Evolutionary conservation across 2,329 filamentous ascomycete genomes (phyloP).

Genomic region (Epichloe brachyelytri): DNA sequence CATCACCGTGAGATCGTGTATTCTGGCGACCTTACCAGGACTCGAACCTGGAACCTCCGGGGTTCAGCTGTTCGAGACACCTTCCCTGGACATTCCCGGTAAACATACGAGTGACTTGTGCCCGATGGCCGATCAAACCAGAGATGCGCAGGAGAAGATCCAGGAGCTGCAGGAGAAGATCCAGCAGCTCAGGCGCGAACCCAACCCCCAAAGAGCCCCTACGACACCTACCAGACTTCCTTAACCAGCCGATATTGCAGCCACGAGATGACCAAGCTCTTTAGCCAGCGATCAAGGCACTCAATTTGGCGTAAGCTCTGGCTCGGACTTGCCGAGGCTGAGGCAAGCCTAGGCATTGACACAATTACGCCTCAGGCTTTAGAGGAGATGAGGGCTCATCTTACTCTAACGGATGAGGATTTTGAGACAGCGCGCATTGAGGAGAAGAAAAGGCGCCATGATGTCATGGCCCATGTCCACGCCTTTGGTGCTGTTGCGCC

Average conservation of each 20-base stretch:
- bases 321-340: constrained; percentile 69
- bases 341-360: constrained; percentile 67
- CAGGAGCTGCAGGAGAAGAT: constrained; percentile 7
- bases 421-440: constrained; percentile 64
- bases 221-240: constrained; percentile 45
- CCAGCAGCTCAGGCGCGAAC: constrained; percentile 6
- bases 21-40: too few species aligned
- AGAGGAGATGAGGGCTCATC: constrained; percentile 59
- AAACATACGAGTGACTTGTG: neutral
- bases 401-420: constrained; percentile 64
- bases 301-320: constrained; percentile 77
- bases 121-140: constrained; percentile 1
- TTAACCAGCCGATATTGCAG: constrained; percentile 62
- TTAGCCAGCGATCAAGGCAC: constrained; percentile 61
- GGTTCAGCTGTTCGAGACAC: too few species aligned
- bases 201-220: constrained; percentile 7
- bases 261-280: constrained; percentile 64
- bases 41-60: too few species aligned
- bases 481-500: constrained; percentile 63
- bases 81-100: too few species aligned
- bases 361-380: constrained; percentile 62
- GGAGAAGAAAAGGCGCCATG: constrained; percentile 58
- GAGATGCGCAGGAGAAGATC: constrained; percentile 5
- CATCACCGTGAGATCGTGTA: too few species aligned
- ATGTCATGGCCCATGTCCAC: constrained; percentile 59